Evolutionary conservation across 805 yeast genomes (phyloP).

Genomic region (Lipomyces sp.): DNA sequence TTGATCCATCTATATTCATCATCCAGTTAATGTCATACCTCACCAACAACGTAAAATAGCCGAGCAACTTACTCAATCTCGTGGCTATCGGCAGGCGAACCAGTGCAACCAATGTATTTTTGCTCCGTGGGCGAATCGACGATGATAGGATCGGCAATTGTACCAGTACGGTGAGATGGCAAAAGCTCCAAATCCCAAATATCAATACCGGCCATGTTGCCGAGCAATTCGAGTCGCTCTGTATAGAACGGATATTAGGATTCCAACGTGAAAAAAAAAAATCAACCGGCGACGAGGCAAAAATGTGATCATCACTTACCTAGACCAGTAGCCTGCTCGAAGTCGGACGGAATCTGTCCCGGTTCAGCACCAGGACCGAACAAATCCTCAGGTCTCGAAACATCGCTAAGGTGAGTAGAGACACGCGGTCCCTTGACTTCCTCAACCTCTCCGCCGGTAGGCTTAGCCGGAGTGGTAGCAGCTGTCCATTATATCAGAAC

Average conservation of each 20-base stretch:
- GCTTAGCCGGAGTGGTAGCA: constrained; percentile 6
- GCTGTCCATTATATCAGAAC: neutral
- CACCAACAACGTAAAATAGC: constrained; percentile 53
- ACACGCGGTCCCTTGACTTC: constrained; percentile 16
- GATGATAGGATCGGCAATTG: constrained; percentile 84
- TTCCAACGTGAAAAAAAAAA: neutral
- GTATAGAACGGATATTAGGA: constrained; percentile 7
- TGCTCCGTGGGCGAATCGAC: constrained; percentile 73
- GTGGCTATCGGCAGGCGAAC: constrained; percentile 92
- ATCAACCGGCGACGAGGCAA: neutral
- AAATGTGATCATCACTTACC: constrained; percentile 22
- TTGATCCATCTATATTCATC: constrained; percentile 20
- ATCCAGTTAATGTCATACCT: constrained; percentile 49
- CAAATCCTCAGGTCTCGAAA: constrained; percentile 73
- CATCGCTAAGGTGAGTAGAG: constrained; percentile 64
- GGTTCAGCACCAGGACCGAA: constrained; percentile 89
- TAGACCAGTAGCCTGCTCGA: constrained; percentile 97
- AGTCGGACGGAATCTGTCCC: constrained; percentile 87
- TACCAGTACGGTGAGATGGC: constrained; percentile 86
- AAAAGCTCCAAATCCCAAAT: constrained; percentile 83
- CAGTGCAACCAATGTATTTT: constrained; percentile 90
- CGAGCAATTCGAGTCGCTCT: constrained; percentile 92
- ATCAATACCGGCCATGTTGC: constrained; percentile 94
- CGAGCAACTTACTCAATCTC: constrained; percentile 82
- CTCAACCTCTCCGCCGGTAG: constrained; percentile 3